phyloP scores from a whole-genome alignment of 1,139 yeast genomes.

The Nadsonia commutata region DNA sequence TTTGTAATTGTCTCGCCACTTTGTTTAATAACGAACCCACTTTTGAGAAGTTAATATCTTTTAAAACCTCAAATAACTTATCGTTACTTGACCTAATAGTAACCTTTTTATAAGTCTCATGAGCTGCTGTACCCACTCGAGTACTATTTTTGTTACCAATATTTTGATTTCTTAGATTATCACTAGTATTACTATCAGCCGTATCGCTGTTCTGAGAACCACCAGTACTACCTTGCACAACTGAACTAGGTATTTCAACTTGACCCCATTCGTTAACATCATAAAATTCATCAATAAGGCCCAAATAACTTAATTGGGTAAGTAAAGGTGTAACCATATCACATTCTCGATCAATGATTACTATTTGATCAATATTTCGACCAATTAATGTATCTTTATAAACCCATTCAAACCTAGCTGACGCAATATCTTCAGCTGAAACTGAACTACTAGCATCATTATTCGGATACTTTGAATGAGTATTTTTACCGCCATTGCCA shows the following conservation, averaged over 20 bases:
- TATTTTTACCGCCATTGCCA: background rate
- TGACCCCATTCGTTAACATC: conserved; percentile 36
- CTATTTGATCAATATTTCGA: conserved; percentile 28
- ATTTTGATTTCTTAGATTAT: conserved; percentile 9
- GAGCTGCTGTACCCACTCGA: conserved; percentile 5
- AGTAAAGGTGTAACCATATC: conserved; percentile 61
- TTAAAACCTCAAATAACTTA: conserved; percentile 34
- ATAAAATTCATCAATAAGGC: conserved; percentile 62
- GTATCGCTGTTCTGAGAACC: conserved; percentile 3
- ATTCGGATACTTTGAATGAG: background rate
- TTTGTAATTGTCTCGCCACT: conserved; percentile 58
- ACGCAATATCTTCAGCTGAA: background rate
- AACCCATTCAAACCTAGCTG: conserved; percentile 1
- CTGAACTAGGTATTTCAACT: conserved; percentile 25
- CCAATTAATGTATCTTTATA: conserved; percentile 14
- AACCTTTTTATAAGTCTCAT: conserved; percentile 18
- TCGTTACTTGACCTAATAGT: conserved; percentile 24
- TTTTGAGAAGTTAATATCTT: conserved; percentile 61
- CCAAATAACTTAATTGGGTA: conserved; percentile 69
- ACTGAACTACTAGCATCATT: background rate
- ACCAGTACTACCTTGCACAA: conserved; percentile 10
- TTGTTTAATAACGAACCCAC: conserved; percentile 62
- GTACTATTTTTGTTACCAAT: conserved; percentile 8
- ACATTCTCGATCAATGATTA: conserved; percentile 63
- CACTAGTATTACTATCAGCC: conserved; percentile 2